Evolutionary conservation across 208 protist species (phyloP), one percentile per base, ranked within the genome.

Genomic region (Angomonas deanei): DNA sequence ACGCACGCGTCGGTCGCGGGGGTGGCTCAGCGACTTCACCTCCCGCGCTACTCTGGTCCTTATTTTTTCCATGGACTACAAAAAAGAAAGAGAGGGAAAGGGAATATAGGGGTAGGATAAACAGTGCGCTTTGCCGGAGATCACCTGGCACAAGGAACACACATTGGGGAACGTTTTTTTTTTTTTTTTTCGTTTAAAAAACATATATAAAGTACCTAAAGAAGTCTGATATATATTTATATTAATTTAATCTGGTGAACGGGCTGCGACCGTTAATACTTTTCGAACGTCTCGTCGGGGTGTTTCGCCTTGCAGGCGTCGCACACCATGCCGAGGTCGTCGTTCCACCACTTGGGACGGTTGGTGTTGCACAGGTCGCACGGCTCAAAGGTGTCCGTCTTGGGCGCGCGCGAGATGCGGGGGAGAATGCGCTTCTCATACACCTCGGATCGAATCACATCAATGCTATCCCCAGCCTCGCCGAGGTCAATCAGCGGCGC

Each of bases 361-460:
- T 78, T 76, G 60, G 85, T 77, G 0, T 80, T 68, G 61, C 89
- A 96, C 23, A 88, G 28, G 26, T 74, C 78, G 61, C 89, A 96
- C 24, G 89, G 89, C 72, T 96, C 89, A 68, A 92, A 93, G 26
- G 80, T 70, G 30, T 86, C 77, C 28, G 77, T 80, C 70, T 90
- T 92, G 19, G 89, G 84, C 11, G 89, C 89, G 5, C 79, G 67
- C 64, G 81, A 23, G 58, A 96, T 62, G n/a, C 89, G 75, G n/a
- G 86, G 86, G 39, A 68, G 76, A 26, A 96, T 79, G 32, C 84
- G 78, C 56, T 81, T 72, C 21, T 80, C 69, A 66, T 91, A 96
- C 46, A 88, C 80, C 34, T 78, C 24, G 23, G 72, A 82, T 32
- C 86, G 83, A 31, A 92, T 78, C 8, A 87, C 23, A 57, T 86